These are phyloP conservation scores for Verticillium zaregamsianum DNA, from an alignment of 2,329 filamentous ascomycete species.

Conservation along the genomic window DNA sequence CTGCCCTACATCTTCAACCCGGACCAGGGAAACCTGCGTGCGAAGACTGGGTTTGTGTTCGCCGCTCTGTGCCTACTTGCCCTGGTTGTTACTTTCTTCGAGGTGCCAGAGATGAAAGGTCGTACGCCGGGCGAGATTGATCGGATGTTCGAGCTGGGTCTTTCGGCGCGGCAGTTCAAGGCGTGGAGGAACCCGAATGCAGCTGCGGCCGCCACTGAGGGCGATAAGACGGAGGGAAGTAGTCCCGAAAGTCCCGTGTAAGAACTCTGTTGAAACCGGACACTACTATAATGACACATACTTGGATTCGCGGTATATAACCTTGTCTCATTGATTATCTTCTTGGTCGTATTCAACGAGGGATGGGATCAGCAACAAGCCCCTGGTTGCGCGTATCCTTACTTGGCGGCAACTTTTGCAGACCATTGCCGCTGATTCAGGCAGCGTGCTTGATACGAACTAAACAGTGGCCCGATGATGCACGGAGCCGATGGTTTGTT, in stretches of 20 bases:
- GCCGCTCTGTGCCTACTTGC: conserved; percentile 29
- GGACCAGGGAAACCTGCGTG: conserved; percentile 30
- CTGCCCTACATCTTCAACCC: conserved; percentile 47
- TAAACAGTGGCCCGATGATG: no score
- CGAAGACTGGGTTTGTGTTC: conserved; percentile 37
- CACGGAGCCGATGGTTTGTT: no score
- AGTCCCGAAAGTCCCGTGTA: background rate
- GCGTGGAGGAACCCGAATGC: conserved; percentile 4
- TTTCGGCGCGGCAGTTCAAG: conserved; percentile 22
- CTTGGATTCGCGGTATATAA: no score
- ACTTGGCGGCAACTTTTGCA: no score
- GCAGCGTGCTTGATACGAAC: no score
- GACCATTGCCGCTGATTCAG: no score
- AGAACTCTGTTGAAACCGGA: background rate
- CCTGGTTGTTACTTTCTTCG: conserved; percentile 33
- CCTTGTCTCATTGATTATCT: no score
- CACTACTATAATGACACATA: no score
- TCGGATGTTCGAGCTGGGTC: conserved; percentile 24
- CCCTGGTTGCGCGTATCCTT: no score
- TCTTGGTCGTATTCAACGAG: no score
- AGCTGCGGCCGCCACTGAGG: background rate
- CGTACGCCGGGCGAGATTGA: conserved; percentile 44
- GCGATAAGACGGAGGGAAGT: background rate
- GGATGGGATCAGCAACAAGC: no score
- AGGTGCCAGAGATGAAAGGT: conserved; percentile 50